These are phyloP conservation scores for Grifola frondosa DNA, from an alignment of 1,284 basidiomycete species.

Conservation along the genomic window DNA sequence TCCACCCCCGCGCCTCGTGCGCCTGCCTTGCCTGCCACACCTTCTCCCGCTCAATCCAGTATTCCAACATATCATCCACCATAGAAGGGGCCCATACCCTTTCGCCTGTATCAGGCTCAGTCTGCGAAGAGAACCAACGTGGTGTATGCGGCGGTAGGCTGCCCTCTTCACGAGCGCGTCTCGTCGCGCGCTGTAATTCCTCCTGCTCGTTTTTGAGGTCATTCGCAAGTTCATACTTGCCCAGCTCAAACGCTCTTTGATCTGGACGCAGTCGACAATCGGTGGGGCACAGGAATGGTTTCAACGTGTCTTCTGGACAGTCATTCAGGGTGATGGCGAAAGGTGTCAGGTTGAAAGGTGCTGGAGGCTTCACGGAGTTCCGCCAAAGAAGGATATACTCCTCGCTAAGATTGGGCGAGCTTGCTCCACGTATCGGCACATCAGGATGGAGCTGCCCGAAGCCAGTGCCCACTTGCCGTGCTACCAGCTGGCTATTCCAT, in stretches of 20 bases:
- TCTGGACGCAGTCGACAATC: constrained; percentile 95
- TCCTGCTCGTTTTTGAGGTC: constrained; percentile 85
- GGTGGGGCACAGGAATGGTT: constrained; percentile 81
- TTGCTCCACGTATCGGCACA: constrained; percentile 46
- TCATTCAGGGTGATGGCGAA: constrained; percentile 93
- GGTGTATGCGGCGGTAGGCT: constrained; percentile 73
- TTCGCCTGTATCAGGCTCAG: constrained; percentile 85
- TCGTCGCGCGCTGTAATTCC: constrained; percentile 81
- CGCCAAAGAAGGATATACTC: constrained; percentile 89
- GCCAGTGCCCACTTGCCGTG: constrained; percentile 69
- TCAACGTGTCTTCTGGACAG: constrained; percentile 66
- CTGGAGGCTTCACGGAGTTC: constrained; percentile 82
- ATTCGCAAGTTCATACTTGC: constrained; percentile 91
- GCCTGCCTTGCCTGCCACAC: constrained; percentile 50
- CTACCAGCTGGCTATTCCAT: constrained; percentile 95
- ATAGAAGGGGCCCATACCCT: constrained; percentile 78
- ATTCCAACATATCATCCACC: constrained; percentile 61
- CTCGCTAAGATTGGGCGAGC: constrained; percentile 48
- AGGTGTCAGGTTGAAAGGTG: constrained; percentile 94
- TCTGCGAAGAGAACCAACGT: constrained; percentile 78
- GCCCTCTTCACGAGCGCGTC: constrained; percentile 79
- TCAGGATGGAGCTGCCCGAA: constrained; percentile 77
- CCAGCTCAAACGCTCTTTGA: constrained; percentile 92
- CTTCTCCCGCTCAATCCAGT: constrained; percentile 80
- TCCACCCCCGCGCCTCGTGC: constrained; percentile 49